Percentiles rank a stretch among this genome's conserved stretches.
phyloP scores from a whole-genome alignment of 2,329 filamentous ascomycete species.

The Colletotrichum cuscutae region DNA sequence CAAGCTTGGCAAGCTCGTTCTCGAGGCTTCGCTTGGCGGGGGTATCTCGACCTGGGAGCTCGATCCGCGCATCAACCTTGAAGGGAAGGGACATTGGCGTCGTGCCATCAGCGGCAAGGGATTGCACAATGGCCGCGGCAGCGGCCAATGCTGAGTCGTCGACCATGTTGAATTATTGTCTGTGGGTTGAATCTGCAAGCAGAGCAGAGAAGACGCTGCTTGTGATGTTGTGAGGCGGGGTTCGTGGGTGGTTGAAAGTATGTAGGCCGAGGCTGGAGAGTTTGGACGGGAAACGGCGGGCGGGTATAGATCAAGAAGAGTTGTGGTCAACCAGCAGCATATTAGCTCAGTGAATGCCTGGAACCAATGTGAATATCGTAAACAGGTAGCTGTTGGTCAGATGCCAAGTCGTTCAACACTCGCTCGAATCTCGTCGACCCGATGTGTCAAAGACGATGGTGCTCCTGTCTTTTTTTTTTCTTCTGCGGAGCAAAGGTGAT shows the following conservation, averaged over 20 bases:
- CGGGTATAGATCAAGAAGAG: conserved; percentile 29
- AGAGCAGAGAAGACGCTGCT: not conserved
- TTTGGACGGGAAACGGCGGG: conserved; percentile 12
- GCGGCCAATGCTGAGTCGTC: conserved; percentile 66
- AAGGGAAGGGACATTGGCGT: conserved; percentile 51
- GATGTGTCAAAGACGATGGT: conserved; percentile 15
- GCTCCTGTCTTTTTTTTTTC: conserved; percentile 7
- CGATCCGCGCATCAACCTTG: conserved; percentile 61
- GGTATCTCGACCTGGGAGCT: conserved; percentile 80
- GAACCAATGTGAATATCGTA: conserved; percentile 31
- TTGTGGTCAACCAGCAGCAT: conserved; percentile 33
- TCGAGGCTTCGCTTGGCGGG: conserved; percentile 83
- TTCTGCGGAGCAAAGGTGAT: not conserved
- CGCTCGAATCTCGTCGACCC: conserved; percentile 28
- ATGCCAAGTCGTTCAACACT: conserved; percentile 19
- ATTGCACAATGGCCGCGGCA: conserved; percentile 63
- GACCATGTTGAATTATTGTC: conserved; percentile 52
- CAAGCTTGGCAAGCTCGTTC: conserved; percentile 82
- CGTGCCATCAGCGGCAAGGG: conserved; percentile 58
- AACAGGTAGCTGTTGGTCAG: not conserved
- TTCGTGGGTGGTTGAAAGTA: not conserved
- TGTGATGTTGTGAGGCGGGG: not conserved
- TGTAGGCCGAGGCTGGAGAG: not conserved
- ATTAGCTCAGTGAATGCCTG: conserved; percentile 32
- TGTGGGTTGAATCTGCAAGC: conserved; percentile 3